Percentiles rank a stretch among this genome's conserved stretches.
These are phyloP conservation scores for Ogataea allantospora DNA, from an alignment of 805 yeast genomes.

Conservation along the genomic window DNA sequence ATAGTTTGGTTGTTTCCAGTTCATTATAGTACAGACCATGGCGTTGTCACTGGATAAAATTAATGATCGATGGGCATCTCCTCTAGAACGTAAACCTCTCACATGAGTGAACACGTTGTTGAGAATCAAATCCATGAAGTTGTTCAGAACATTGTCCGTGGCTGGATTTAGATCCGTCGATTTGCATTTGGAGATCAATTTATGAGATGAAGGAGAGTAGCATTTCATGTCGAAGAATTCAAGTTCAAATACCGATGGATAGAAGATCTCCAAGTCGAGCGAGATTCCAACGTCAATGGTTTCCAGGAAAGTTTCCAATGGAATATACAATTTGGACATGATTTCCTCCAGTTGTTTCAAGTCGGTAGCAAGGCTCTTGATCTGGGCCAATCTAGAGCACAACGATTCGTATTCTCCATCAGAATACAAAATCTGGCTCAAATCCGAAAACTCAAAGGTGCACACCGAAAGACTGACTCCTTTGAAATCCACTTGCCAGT, in stretches of 20 bases:
- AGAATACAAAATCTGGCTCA: slow-evolving; percentile 28
- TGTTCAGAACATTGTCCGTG: slow-evolving; percentile 50
- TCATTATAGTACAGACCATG: slow-evolving; percentile 85
- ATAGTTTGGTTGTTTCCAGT: slow-evolving; percentile 98
- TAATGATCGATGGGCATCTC: slow-evolving; percentile 53
- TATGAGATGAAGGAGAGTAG: slow-evolving; percentile 24
- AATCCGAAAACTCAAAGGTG: slow-evolving; percentile 51
- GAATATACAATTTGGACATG: slow-evolving; percentile 49
- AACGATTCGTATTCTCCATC: slow-evolving; percentile 17
- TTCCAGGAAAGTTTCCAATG: slow-evolving; percentile 58
- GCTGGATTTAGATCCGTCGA: slow-evolving; percentile 17
- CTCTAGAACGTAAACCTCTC: slow-evolving; percentile 42
- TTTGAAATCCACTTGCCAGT: slow-evolving; percentile 48
- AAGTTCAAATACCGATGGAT: slow-evolving; percentile 56
- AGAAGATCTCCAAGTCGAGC: slow-evolving; percentile 70
- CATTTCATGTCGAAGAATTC: slow-evolving; percentile 29
- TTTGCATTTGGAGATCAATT: slow-evolving; percentile 15
- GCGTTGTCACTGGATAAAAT: slow-evolving; percentile 86
- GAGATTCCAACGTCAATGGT: slow-evolving; percentile 59
- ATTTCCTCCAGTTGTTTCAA: slow-evolving; percentile 40
- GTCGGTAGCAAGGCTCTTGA: slow-evolving; percentile 18
- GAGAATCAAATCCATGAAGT: slow-evolving; percentile 72
- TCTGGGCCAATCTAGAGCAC: slow-evolving; percentile 16
- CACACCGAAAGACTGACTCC: slow-evolving; percentile 60
- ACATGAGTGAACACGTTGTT: slow-evolving; percentile 76